Evolutionary conservation across 2,329 filamentous ascomycete species (phyloP), one percentile per base, ranked within the genome.

Genomic region (Teratosphaeria zuluensis): DNA sequence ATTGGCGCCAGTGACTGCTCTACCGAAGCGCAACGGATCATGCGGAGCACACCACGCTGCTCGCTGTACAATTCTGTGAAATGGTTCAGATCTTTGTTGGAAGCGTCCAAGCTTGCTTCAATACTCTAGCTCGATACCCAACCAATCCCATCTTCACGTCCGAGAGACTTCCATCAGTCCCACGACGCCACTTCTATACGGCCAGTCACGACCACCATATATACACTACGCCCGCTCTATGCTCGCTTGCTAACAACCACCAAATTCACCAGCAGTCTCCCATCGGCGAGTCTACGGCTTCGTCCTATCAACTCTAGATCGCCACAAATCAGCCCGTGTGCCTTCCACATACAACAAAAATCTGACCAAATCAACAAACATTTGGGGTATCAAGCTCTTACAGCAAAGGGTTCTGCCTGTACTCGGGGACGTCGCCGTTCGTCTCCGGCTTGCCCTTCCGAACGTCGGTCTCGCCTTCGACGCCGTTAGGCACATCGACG

Each of bases 321-420:
- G 30, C 11, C 42, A 53, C 33, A 14, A 55, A 55, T 58, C 55
- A 60, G 56, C 42, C 16, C 52, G 14, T 3, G 33, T 31, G 8
- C 16, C 55, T 35, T 48, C 54, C 7, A 55, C 30, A 24, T 56
- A 12, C 56, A 28, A 32, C 35, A n/a, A 54, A 56, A 51, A 8
- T 30, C 51, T 30, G 35, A 32, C n/a, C 31, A 46, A 56, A 46
- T 33, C 3, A n/a, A 21, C 8, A 19, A 33, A 51, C 32, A 33
- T 38, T 42, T 42, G 32, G 38, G 51, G 52, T 35, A 21, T 46
- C 42, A 53, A 24, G 19, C 57, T 56, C 61, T 63, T 78, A 87
- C 67, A 88, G 76, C 59, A 86, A 75, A 60, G 85, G 84, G 75
- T 87, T 87, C 55, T 80, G 79, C 68, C 79, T 78, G 71, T 86